Evolutionary conservation across 2,329 filamentous ascomycete genomes (phyloP).

Genomic region (Albifimbria verrucaria): DNA sequence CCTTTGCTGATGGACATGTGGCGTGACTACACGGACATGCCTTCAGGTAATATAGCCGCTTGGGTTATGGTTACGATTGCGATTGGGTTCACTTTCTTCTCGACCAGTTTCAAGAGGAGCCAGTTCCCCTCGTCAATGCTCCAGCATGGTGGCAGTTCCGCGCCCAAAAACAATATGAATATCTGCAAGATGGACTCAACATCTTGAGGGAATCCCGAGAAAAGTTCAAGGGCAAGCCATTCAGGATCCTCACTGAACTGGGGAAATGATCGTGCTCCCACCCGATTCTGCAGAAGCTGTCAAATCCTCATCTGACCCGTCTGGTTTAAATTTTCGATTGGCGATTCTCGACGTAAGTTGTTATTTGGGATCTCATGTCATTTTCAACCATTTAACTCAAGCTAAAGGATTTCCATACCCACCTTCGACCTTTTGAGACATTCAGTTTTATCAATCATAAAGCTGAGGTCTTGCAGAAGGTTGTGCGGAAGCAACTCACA

Average conservation of each 20-base stretch:
- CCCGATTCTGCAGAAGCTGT: conserved; percentile 2
- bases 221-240: background rate
- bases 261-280: conserved; percentile 3
- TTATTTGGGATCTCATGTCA: background rate
- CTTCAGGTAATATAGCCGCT: background rate
- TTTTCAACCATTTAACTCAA: background rate
- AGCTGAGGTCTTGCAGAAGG: background rate
- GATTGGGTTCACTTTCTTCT: background rate
- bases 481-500: background rate
- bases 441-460: background rate
- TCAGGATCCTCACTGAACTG: conserved; percentile 1
- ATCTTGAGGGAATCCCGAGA: background rate
- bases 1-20: background rate
- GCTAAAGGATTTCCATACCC: conserved; percentile 3
- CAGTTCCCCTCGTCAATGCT: background rate
- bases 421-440: conserved; percentile 1
- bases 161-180: background rate
- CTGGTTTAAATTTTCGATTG: background rate
- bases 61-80: background rate
- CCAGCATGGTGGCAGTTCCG: background rate
- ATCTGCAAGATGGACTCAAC: background rate
- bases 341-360: background rate
- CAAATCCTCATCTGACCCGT: conserved; percentile 1
- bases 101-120: background rate
- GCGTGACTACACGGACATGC: background rate